Percentiles rank a stretch among this genome's conserved stretches.
Evolutionary conservation across 1,139 yeast species (phyloP).

Genomic region (Eremothecium cymbalariae): DNA sequence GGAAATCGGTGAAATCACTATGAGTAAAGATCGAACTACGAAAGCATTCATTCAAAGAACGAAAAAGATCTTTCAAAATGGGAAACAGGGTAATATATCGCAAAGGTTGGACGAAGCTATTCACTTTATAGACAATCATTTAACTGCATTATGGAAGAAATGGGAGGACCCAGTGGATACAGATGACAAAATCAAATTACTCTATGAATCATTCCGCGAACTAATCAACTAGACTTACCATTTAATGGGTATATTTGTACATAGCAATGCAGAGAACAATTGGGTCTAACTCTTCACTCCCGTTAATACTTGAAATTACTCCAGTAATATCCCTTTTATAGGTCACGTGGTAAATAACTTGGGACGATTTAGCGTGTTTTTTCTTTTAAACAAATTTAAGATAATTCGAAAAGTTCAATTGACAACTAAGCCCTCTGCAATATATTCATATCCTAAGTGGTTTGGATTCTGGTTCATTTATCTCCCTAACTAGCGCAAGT

Average conservation of each 20-base stretch:
- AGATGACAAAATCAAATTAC: constrained; percentile 5
- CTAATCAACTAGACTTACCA: constrained; percentile 3
- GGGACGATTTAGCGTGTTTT: too few species aligned
- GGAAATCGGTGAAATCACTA: constrained; percentile 47
- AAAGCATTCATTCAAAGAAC: constrained; percentile 21
- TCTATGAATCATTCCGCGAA: constrained; percentile 7
- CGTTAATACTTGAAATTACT: too few species aligned
- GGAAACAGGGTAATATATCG: constrained; percentile 23
- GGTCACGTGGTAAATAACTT: too few species aligned
- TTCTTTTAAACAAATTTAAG: too few species aligned
- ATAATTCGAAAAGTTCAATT: too few species aligned
- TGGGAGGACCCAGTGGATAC: constrained; percentile 16
- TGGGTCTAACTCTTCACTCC: too few species aligned
- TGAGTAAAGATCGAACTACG: constrained; percentile 28
- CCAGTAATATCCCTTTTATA: too few species aligned
- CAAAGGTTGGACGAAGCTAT: constrained; percentile 20
- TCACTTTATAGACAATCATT: constrained; percentile 17
- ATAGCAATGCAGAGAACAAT: too few species aligned
- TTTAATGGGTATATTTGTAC: constrained; percentile 4
- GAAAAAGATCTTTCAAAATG: constrained; percentile 25
- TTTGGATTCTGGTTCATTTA: too few species aligned
- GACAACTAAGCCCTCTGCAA: too few species aligned
- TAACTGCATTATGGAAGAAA: constrained; percentile 20
- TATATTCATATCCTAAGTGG: too few species aligned
- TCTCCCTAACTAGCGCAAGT: too few species aligned